These are phyloP conservation scores for Collybia sp. DNA, from an alignment of 768 basidiomycete genomes.

Conservation along the genomic window DNA sequence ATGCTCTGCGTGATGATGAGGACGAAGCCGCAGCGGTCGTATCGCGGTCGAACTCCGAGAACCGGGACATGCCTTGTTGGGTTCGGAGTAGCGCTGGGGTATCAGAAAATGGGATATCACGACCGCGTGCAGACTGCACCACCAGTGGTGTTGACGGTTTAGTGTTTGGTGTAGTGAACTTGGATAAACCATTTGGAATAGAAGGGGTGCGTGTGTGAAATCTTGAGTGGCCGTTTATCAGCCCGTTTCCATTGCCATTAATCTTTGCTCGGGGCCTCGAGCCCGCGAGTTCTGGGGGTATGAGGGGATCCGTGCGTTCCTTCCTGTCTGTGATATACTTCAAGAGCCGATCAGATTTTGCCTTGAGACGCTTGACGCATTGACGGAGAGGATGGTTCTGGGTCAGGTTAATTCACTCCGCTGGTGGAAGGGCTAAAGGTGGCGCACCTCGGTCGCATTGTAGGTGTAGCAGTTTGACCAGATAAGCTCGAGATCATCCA, in stretches of 20 bases:
- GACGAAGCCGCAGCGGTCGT: constrained; percentile 24
- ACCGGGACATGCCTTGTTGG: constrained; percentile 66
- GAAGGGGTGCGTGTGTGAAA: constrained; percentile 35
- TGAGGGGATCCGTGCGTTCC: constrained; percentile 68
- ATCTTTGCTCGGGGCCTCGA: constrained; percentile 24
- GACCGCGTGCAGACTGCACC: constrained; percentile 18
- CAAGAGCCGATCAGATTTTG: constrained; percentile 82
- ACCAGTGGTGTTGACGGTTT: constrained; percentile 20
- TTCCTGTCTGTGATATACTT: constrained; percentile 86
- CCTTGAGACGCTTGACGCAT: constrained; percentile 75
- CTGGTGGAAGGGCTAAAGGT: neutral
- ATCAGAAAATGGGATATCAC: constrained; percentile 57
- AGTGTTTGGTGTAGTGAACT: constrained; percentile 21
- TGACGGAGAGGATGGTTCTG: constrained; percentile 88
- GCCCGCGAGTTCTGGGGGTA: constrained; percentile 43
- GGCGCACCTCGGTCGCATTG: constrained; percentile 85
- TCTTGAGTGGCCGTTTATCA: constrained; percentile 34
- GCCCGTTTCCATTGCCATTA: constrained; percentile 42
- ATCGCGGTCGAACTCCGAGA: constrained; percentile 54
- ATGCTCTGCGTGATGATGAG: constrained; percentile 2
- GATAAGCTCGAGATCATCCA: constrained; percentile 91
- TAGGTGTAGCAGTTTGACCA: constrained; percentile 95
- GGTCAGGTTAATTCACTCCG: neutral
- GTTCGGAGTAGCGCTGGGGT: constrained; percentile 67
- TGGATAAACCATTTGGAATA: constrained; percentile 20